Evolutionary conservation across 2,329 filamentous ascomycete genomes (phyloP).

Genomic region (Neocucurbitaria cava): DNA sequence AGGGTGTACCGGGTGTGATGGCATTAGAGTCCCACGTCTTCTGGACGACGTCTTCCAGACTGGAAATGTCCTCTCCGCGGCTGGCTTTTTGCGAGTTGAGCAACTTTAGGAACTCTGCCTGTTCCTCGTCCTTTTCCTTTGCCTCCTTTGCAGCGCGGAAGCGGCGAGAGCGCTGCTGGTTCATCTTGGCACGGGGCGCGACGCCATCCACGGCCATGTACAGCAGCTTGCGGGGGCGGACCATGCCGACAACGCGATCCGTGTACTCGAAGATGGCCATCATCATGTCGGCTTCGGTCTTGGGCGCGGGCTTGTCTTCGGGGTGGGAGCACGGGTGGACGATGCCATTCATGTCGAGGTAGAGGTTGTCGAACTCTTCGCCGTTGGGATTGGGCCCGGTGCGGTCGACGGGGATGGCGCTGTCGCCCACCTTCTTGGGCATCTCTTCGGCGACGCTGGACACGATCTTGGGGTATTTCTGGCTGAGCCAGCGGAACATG

Average conservation of each 20-base stretch:
- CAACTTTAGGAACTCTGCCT: conserved; percentile 84
- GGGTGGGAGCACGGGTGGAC: conserved; percentile 98
- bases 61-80: conserved; percentile 60
- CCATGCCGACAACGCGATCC: conserved; percentile 99
- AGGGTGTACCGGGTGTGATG: conserved; percentile 96
- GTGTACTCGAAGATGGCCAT: conserved; percentile 97
- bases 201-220: conserved; percentile 99
- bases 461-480: conserved; percentile 97
- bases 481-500: conserved; percentile 94
- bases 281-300: conserved; percentile 99
- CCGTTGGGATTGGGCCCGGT: conserved; percentile 91
- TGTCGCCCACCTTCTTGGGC: conserved; percentile 82
- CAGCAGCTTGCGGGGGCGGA: conserved; percentile 89
- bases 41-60: conserved; percentile 71
- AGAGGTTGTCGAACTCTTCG: conserved; percentile 97
- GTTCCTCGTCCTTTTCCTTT: conserved; percentile 90
- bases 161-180: conserved; percentile 94
- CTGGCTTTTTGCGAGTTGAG: conserved; percentile 75
- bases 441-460: conserved; percentile 87
- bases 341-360: conserved; percentile 99
- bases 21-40: conserved; percentile 91
- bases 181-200: conserved; percentile 98
- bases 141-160: conserved; percentile 96
- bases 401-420: conserved; percentile 82
- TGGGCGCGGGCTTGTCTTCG: conserved; percentile 87